Conservation (phyloP, 2,329 filamentous ascomycete species). For the Pestalotiopsis sp. region DNA sequence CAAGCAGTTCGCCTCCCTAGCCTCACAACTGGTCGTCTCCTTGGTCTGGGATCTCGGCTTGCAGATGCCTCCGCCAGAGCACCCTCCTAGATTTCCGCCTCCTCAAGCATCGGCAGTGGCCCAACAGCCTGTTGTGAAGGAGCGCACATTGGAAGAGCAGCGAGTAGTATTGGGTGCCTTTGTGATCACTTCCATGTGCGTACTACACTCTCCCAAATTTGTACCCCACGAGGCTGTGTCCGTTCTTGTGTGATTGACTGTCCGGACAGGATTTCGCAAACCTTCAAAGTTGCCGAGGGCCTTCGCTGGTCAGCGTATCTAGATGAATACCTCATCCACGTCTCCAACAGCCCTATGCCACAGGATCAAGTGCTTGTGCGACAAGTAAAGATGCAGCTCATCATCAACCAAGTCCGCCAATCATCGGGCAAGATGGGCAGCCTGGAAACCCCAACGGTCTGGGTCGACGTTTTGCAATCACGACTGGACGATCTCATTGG, state of each 20-base stretch:
- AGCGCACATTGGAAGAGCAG: conserved; percentile 18
- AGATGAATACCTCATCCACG: conserved; percentile 21
- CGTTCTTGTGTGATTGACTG: neutral
- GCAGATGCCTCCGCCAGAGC: conserved; percentile 17
- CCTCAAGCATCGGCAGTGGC: conserved; percentile 4
- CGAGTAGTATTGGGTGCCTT: conserved; percentile 20
- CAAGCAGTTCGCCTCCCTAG: conserved; percentile 19
- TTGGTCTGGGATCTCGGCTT: conserved; percentile 20
- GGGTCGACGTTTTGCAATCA: conserved; percentile 16
- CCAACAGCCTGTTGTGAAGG: neutral
- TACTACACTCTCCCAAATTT: neutral
- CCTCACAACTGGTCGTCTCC: conserved; percentile 20
- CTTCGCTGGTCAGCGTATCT: conserved; percentile 27
- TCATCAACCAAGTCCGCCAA: conserved; percentile 23
- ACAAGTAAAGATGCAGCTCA: conserved; percentile 25
- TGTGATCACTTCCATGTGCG: conserved; percentile 19
- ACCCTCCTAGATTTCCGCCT: conserved; percentile 7
- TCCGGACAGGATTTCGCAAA: conserved; percentile 20
- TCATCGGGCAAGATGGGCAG: conserved; percentile 9
- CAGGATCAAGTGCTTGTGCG: conserved; percentile 22
- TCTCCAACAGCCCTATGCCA: conserved; percentile 18
- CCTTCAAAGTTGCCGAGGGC: conserved; percentile 21
- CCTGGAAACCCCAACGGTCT: conserved; percentile 9
- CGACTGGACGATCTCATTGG: conserved; percentile 14
- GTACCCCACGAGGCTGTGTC: neutral